Evolutionary conservation across 164 flowering plant genomes (phyloP).

Genomic region (Magnolia kwangsiensis): DNA sequence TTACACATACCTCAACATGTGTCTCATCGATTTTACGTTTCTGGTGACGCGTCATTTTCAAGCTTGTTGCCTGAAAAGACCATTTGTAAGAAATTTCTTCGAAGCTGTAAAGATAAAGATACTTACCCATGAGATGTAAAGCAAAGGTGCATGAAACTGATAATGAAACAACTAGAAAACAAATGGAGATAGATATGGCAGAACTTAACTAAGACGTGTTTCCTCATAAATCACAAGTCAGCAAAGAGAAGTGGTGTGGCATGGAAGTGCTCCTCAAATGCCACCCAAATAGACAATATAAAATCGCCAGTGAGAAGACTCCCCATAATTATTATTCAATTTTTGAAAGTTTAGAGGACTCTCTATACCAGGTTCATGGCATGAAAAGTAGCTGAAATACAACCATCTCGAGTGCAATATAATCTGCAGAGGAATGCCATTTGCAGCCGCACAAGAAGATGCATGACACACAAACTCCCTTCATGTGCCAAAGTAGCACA

Average conservation of each 20-base stretch:
- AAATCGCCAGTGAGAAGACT: not conserved
- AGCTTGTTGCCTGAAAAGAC: conserved; percentile 69
- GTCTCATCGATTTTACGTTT: conserved; percentile 97
- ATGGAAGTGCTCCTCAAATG: not conserved
- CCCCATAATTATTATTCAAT: too few relatives aligned
- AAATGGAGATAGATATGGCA: conserved; percentile 1
- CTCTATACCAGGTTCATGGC: too few relatives aligned
- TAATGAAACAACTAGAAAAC: not conserved
- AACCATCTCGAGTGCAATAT: too few relatives aligned
- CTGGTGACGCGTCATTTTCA: conserved; percentile 98
- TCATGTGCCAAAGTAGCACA: too few relatives aligned
- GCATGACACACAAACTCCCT: too few relatives aligned
- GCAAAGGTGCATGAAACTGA: not conserved
- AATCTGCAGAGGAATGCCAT: too few relatives aligned
- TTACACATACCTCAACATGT: conserved; percentile 76
- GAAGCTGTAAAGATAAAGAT: conserved; percentile 14
- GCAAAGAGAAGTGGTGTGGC: too few relatives aligned
- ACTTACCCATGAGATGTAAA: conserved; percentile 8
- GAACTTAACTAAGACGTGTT: not conserved
- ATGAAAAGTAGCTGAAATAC: too few relatives aligned
- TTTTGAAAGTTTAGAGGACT: too few relatives aligned
- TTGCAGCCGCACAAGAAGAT: too few relatives aligned
- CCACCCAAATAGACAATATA: not conserved
- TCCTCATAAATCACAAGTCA: not conserved
- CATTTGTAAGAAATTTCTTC: conserved; percentile 19